Conservation (phyloP, 2,329 filamentous ascomycete species). For the Hypoxylon sp. region DNA sequence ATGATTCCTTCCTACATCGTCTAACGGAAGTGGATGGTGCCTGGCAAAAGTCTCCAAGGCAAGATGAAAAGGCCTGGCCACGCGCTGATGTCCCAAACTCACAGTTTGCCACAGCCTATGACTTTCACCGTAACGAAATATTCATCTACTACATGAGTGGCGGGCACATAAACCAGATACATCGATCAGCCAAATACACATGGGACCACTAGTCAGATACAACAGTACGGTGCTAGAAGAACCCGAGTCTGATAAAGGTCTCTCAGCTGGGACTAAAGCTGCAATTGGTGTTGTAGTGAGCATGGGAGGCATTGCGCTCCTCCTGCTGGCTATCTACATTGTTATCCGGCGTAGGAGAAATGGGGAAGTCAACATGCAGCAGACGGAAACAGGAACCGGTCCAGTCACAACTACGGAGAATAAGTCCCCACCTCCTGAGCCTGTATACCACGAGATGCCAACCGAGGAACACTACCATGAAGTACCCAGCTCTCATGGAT, state of each 20-base stretch:
- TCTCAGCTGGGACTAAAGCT: background rate
- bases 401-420: background rate
- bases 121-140: background rate
- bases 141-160: slow-evolving; percentile 1
- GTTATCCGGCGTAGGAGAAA: background rate
- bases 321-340: background rate
- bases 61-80: background rate
- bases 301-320: background rate
- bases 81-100: slow-evolving; percentile 1
- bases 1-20: background rate
- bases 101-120: background rate
- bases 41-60: background rate
- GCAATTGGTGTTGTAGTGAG: slow-evolving; percentile 4
- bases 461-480: background rate
- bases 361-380: background rate
- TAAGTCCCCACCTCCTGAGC: background rate
- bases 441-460: slow-evolving; percentile 4
- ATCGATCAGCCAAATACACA: background rate
- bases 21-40: background rate
- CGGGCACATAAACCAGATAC: background rate
- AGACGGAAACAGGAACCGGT: background rate
- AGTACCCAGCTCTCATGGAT: background rate
- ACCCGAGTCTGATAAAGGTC: background rate
- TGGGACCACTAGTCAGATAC: slow-evolving; percentile 1
- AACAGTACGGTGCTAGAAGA: background rate